Percentiles rank a stretch among this genome's conserved stretches.
These are phyloP conservation scores for Podosphaera aphanis DNA, from an alignment of 2,329 filamentous ascomycete species.

Conservation along the genomic window DNA sequence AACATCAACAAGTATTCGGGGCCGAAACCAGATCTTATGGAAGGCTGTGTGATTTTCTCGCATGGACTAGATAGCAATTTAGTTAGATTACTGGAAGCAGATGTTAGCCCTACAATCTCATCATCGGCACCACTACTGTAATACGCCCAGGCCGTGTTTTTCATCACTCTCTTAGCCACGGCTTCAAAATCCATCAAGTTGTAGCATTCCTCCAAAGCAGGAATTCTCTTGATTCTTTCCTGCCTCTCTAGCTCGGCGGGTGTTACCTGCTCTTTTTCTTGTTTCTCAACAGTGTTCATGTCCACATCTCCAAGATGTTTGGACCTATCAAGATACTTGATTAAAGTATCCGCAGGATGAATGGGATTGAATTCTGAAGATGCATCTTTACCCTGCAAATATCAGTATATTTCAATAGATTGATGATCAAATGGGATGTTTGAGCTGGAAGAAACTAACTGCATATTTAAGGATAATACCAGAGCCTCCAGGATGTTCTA, in stretches of 20 bases:
- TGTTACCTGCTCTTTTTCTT: slow-evolving; percentile 17
- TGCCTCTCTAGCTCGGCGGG: slow-evolving; percentile 55
- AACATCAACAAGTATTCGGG: slow-evolving; percentile 70
- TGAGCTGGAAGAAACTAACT: slow-evolving; percentile 18
- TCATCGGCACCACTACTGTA: slow-evolving; percentile 87
- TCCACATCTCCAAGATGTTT: slow-evolving; percentile 82
- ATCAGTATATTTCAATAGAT: background rate
- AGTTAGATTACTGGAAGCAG: slow-evolving; percentile 3
- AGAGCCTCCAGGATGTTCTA: slow-evolving; percentile 67
- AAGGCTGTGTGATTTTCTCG: slow-evolving; percentile 89
- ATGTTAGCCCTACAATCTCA: slow-evolving; percentile 39
- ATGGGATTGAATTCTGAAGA: slow-evolving; percentile 84
- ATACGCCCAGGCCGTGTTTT: slow-evolving; percentile 91
- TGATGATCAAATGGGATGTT: background rate
- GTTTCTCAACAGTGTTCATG: slow-evolving; percentile 49
- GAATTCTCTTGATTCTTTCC: slow-evolving; percentile 52
- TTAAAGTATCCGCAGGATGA: slow-evolving; percentile 66
- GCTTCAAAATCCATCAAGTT: slow-evolving; percentile 92
- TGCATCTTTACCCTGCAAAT: slow-evolving; percentile 51
- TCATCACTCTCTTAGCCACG: slow-evolving; percentile 76
- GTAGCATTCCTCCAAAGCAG: slow-evolving; percentile 66
- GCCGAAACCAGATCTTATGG: slow-evolving; percentile 95
- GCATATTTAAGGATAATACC: slow-evolving; percentile 96
- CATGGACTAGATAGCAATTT: slow-evolving; percentile 38
- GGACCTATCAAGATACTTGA: slow-evolving; percentile 58